Percentiles rank a stretch among this genome's conserved stretches.
Evolutionary conservation across 768 basidiomycete species (phyloP).

Genomic region (Leucocoprinus leucothites): DNA sequence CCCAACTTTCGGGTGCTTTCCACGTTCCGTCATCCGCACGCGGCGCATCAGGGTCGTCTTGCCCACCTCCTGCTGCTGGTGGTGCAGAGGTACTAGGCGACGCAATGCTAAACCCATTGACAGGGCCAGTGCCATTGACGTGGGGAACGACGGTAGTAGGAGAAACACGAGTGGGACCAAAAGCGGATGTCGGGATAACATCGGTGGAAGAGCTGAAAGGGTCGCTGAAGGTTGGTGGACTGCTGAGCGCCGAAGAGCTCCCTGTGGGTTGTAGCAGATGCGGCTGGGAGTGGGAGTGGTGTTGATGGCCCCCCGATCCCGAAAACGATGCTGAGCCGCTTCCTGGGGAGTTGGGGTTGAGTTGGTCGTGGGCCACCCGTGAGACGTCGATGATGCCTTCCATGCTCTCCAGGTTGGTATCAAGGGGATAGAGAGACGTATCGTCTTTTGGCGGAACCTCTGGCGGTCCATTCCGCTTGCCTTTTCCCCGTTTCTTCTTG

Average conservation of each 20-base stretch:
- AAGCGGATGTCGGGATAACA: not conserved
- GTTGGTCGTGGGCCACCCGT: slow-evolving; percentile 12
- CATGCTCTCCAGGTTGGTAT: slow-evolving; percentile 73
- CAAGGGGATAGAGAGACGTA: slow-evolving; percentile 42
- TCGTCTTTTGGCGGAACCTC: slow-evolving; percentile 2
- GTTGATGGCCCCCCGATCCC: slow-evolving; percentile 20
- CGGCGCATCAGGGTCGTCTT: slow-evolving; percentile 11
- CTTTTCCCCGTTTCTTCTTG: slow-evolving; percentile 11
- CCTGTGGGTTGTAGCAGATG: slow-evolving; percentile 13
- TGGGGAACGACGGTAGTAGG: slow-evolving; percentile 12
- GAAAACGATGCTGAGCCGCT: slow-evolving; percentile 38
- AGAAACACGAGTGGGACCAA: slow-evolving; percentile 9
- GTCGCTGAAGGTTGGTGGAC: slow-evolving; percentile 35
- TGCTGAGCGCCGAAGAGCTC: slow-evolving; percentile 13
- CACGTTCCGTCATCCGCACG: slow-evolving; percentile 38
- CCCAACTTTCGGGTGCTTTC: slow-evolving; percentile 80
- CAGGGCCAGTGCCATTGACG: not conserved
- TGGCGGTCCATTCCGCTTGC: slow-evolving; percentile 5
- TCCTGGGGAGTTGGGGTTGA: slow-evolving; percentile 37
- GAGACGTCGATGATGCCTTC: slow-evolving; percentile 72
- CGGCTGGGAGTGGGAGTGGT: not conserved
- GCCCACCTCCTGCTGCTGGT: not conserved
- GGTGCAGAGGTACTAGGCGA: not conserved
- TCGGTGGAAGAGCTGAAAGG: slow-evolving; percentile 29
- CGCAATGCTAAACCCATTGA: not conserved